Evolutionary conservation across 2,329 filamentous ascomycete genomes (phyloP), one percentile per base, ranked within the genome.

Genomic region (Trichoderma semiorbis): DNA sequence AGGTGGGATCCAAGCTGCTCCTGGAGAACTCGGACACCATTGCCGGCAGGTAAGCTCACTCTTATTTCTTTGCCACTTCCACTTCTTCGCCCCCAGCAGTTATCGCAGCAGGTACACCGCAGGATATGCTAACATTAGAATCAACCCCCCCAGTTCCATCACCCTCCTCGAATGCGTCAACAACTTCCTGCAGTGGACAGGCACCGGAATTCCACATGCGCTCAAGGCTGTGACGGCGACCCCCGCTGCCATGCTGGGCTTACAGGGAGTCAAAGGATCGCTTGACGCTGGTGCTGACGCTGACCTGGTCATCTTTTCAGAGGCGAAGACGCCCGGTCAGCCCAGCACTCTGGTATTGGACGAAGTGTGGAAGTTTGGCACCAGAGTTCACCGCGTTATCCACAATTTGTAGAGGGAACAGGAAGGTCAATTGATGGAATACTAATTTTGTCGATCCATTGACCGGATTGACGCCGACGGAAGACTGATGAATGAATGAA

Each of bases 141-240:
- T 26, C 26, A 58, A 43, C 6, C 16, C n/a, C n/a, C 61, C 53
- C 67, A 91, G 89, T 75, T 90, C 90, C 55, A 90, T 91, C 67
- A 91, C 91, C 7, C 85, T 97, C n/a, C 87, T 95, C 53, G 92
- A 95, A 76, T 96, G 93, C 76, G 89, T 95, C 69, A 92, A 90
- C 78, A 96, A 96, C 80, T 95, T 96, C 79, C 84, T 93, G 75
- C 87, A 87, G 72, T 95, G 91, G 91, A 91, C 91, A 1, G 91
- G 91, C 16, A 87, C 89, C 6, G 86, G 85, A 43, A 86, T 95
- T 43, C 88, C 92, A 0, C 87, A 91, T 77, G 92, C 91, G 1
- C 81, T 96, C 60, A 88, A 87, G 74, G 88, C 92, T 10, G 93
- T 95, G 34, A 96, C 93, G 0, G 84, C 87, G 39, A 94, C 93